phyloP scores from a whole-genome alignment of 345 rosid genomes.

The Iberis pinnata region DNA sequence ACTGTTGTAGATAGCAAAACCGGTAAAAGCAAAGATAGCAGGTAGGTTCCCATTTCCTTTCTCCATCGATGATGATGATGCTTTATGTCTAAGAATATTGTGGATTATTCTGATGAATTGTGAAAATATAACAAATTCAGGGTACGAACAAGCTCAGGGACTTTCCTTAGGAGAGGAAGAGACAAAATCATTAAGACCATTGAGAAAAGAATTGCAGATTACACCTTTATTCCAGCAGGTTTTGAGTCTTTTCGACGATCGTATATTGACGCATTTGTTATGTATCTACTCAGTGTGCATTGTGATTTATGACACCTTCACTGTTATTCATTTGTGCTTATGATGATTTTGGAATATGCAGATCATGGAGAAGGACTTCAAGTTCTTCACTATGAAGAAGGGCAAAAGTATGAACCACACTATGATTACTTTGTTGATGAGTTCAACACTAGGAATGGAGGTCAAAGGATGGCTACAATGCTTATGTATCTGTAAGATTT shows the following conservation, averaged over 20 bases:
- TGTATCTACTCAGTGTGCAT: background rate
- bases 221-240: slow-evolving; percentile 72
- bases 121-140: slow-evolving; percentile 33
- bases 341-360: slow-evolving; percentile 22
- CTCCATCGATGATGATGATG: background rate
- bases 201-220: slow-evolving; percentile 88
- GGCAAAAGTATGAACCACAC: slow-evolving; percentile 85
- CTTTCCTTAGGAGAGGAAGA: slow-evolving; percentile 68
- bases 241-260: background rate
- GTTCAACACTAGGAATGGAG: slow-evolving; percentile 80
- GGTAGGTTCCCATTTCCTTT: slow-evolving; percentile 36
- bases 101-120: slow-evolving; percentile 6
- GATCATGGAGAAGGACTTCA: slow-evolving; percentile 96
- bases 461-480: slow-evolving; percentile 83
- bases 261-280: background rate
- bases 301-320: background rate
- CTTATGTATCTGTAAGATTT: slow-evolving; percentile 77
- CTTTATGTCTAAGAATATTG: background rate
- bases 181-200: slow-evolving; percentile 53
- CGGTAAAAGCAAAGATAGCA: slow-evolving; percentile 84
- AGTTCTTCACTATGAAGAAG: slow-evolving; percentile 78
- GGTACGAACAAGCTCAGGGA: slow-evolving; percentile 93
- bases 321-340: background rate
- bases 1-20: slow-evolving; percentile 82
- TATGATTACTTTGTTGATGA: slow-evolving; percentile 87